Evolutionary conservation across 1,284 basidiomycete genomes (phyloP).

Genomic region (Malassezia psittaci): DNA sequence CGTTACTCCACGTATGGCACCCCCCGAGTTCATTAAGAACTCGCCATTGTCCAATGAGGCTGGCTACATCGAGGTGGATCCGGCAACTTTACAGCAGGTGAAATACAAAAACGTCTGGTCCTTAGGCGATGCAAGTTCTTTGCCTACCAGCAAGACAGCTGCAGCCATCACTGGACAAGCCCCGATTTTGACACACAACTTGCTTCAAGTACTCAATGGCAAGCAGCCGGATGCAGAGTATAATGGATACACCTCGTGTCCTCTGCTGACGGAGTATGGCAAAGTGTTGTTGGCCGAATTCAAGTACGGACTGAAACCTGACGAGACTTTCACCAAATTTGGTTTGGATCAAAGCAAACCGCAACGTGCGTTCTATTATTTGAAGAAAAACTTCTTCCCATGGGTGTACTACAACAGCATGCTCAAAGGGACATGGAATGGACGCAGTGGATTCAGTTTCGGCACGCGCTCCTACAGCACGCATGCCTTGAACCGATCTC

Average conservation of each 20-base stretch:
- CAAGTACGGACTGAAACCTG: conserved; percentile 69
- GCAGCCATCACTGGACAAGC: conserved; percentile 85
- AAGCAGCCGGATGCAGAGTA: conserved; percentile 27
- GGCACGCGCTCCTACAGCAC: conserved; percentile 20
- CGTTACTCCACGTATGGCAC: conserved; percentile 81
- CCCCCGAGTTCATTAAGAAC: conserved; percentile 67
- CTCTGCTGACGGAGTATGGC: conserved; percentile 63
- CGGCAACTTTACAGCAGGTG: conserved; percentile 67
- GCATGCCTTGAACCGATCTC: background rate
- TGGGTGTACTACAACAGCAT: conserved; percentile 74
- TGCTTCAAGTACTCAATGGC: conserved; percentile 47
- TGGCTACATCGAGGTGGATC: conserved; percentile 63
- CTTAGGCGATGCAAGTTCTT: conserved; percentile 76
- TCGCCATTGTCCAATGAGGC: conserved; percentile 55
- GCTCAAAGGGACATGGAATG: conserved; percentile 55
- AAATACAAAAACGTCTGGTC: conserved; percentile 76
- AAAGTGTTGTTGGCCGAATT: conserved; percentile 79
- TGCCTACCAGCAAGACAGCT: conserved; percentile 91
- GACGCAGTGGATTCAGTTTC: conserved; percentile 30
- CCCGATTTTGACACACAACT: conserved; percentile 83
- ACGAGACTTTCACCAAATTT: conserved; percentile 57
- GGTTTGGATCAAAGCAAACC: conserved; percentile 37
- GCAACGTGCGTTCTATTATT: conserved; percentile 69
- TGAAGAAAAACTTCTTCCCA: conserved; percentile 88
- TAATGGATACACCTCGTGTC: conserved; percentile 47